Percentiles rank a stretch among this genome's conserved stretches.
Conservation (phyloP, 1,139 yeast species). For the Yamadazyma blattariae region DNA sequence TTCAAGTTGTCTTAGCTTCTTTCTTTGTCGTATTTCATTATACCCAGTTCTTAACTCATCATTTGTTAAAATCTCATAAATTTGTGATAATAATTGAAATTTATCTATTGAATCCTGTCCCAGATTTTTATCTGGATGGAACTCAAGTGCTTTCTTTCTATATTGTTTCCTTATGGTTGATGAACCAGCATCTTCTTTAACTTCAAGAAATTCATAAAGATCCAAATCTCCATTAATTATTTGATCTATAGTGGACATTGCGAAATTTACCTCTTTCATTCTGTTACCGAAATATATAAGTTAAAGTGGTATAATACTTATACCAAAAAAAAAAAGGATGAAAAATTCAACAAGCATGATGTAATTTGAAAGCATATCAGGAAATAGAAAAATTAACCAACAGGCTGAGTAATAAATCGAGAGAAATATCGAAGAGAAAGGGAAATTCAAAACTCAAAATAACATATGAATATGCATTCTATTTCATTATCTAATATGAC, state of each 20-base stretch:
- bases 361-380: too few relatives aligned
- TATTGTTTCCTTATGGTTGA: conserved; percentile 78
- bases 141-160: conserved; percentile 70
- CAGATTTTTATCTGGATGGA: conserved; percentile 62
- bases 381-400: too few relatives aligned
- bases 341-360: too few relatives aligned
- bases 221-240: conserved; percentile 31
- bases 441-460: too few relatives aligned
- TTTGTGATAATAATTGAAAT: conserved; percentile 37
- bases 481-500: not conserved
- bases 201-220: conserved; percentile 31
- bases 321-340: too few relatives aligned
- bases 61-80: conserved; percentile 39
- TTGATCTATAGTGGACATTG: conserved; percentile 15
- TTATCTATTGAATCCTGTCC: conserved; percentile 28
- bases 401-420: too few relatives aligned
- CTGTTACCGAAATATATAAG: too few relatives aligned
- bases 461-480: conserved; percentile 10
- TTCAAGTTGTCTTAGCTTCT: conserved; percentile 12
- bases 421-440: too few relatives aligned
- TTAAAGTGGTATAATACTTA: too few relatives aligned
- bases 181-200: conserved; percentile 33
- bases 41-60: conserved; percentile 29
- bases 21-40: conserved; percentile 26
- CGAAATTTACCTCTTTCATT: not conserved